These are phyloP conservation scores for Cicer arietinum DNA, from an alignment of 306 rosid genomes.

Conservation along the genomic window DNA sequence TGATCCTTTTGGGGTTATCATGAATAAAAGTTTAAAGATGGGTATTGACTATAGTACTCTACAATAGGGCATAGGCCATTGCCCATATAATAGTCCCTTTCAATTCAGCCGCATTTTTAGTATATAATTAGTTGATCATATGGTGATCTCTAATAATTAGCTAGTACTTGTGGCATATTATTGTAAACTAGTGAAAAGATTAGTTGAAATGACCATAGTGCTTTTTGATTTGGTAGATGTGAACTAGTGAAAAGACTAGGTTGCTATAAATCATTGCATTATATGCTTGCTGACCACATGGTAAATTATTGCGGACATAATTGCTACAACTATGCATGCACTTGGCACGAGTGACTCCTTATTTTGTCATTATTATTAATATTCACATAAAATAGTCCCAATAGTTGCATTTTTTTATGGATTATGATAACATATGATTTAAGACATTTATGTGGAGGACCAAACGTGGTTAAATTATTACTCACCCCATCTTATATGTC, in stretches of 20 bases:
- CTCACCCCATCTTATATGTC: too few species aligned
- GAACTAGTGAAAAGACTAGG: constrained; percentile 35
- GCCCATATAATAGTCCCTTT: constrained; percentile 2
- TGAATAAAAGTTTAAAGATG: constrained; percentile 35
- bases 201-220: constrained; percentile 36
- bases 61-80: too few species aligned
- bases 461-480: too few species aligned
- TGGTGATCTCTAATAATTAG: constrained; percentile 6
- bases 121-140: constrained; percentile 10
- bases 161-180: not conserved
- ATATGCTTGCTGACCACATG: not conserved
- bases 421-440: too few species aligned
- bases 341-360: constrained; percentile 28
- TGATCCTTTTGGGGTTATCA: constrained; percentile 34
- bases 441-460: too few species aligned
- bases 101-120: constrained; percentile 41
- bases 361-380: not conserved
- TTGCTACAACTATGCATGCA: constrained; percentile 10
- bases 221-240: constrained; percentile 44
- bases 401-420: not conserved
- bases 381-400: not conserved
- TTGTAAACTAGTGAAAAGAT: constrained; percentile 16
- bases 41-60: constrained; percentile 12
- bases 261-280: constrained; percentile 15
- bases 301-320: not conserved